Evolutionary conservation across 1,284 basidiomycete genomes (phyloP).

Genomic region (Cutaneotrichosporon sp.): DNA sequence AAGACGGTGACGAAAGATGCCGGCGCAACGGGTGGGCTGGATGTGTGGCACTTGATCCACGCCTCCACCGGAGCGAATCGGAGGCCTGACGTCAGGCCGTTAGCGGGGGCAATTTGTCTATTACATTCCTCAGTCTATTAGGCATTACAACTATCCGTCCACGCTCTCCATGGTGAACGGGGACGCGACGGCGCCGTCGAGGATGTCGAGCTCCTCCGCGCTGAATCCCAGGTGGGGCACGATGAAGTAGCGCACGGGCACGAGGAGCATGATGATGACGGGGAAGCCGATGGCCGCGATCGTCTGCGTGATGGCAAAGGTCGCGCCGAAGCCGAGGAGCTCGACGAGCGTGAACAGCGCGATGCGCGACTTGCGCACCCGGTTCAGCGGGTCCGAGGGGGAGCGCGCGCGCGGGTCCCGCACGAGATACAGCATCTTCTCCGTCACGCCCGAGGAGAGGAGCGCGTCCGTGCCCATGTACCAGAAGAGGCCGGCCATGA

Average conservation of each 20-base stretch:
- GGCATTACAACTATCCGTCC: not conserved
- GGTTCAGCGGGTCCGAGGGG: slow-evolving; percentile 67
- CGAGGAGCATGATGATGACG: slow-evolving; percentile 79
- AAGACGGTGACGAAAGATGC: not conserved
- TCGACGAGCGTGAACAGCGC: slow-evolving; percentile 78
- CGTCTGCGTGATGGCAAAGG: slow-evolving; percentile 90
- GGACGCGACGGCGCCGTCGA: slow-evolving; percentile 82
- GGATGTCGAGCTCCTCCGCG: slow-evolving; percentile 72
- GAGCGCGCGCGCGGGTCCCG: slow-evolving; percentile 69
- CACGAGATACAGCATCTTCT: slow-evolving; percentile 78
- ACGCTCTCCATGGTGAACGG: slow-evolving; percentile 35
- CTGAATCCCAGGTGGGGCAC: slow-evolving; percentile 80
- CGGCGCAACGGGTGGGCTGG: not conserved
- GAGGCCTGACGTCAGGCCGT: not conserved
- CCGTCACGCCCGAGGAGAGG: slow-evolving; percentile 78
- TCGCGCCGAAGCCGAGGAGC: slow-evolving; percentile 81
- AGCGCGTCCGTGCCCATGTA: slow-evolving; percentile 88
- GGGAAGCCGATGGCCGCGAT: slow-evolving; percentile 91
- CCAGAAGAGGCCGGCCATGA: slow-evolving; percentile 60
- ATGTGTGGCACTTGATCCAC: not conserved
- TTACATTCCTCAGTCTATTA: slow-evolving; percentile 1
- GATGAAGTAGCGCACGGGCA: slow-evolving; percentile 75
- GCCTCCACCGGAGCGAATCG: slow-evolving; percentile 1
- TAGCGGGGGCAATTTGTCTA: slow-evolving; percentile 1
- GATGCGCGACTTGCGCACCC: slow-evolving; percentile 73